Evolutionary conservation across 2,329 filamentous ascomycete species (phyloP), one percentile per base, ranked within the genome.

Genomic region (Monosporascus sp.): DNA sequence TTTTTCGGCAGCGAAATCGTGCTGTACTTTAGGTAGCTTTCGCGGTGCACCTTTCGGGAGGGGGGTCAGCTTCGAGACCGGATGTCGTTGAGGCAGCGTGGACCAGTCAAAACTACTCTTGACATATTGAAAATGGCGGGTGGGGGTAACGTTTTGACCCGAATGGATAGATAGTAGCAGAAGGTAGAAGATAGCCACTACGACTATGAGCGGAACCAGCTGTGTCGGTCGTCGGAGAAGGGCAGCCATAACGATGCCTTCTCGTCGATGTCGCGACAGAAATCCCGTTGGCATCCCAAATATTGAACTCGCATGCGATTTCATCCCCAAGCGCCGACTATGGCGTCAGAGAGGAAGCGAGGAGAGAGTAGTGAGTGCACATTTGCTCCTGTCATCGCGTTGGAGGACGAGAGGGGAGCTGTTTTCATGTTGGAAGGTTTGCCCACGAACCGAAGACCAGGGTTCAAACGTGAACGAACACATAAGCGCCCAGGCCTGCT

Each of bases 101-200:
- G 65, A 63, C 64, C 64, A 67, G 56, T 67, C 59, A 54, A 64
- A 65, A 53, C 57, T 61, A 20, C 59, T 59, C 42, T 52, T 60
- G 18, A 66, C 63, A 38, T 58, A 67, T 48, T 54, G 55, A 51
- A 63, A 65, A 39, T 61, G 58, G 55, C 56, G 65, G n/a, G 61
- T 55, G 36, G 60, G 42, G 5, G 0, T 14, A 27, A 22, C 56
- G 27, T 62, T 54, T 55, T 41, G 51, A 8, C 50, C 55, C 34
- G 64, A 59, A 52, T 63, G 61, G 8, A 65, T 41, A 46, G 66
- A 56, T 37, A 57, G 59, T 55, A 65, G 51, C 41, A 66, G 55
- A 7, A 66, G 59, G 52, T 64, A 66, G 2, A 66, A 27, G 18
- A 59, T 34, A 22, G 57, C 41, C 34, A 62, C 51, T 47, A 60